Evolutionary conservation across 2,329 filamentous ascomycete genomes (phyloP).

Genomic region (Fusarium mexicanum): DNA sequence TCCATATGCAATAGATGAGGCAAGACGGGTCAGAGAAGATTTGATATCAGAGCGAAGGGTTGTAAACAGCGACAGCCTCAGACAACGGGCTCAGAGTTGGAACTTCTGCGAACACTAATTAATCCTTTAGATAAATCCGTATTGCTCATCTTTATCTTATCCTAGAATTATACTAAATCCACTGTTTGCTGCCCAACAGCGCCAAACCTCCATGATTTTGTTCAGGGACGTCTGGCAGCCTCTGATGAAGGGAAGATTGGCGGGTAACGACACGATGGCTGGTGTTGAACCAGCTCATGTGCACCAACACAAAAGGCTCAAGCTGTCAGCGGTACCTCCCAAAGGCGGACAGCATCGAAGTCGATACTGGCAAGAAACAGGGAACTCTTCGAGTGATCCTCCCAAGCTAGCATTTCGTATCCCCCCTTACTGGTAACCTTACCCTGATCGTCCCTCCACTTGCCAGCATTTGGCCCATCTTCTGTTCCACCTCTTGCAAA

Average conservation of each 20-base stretch:
- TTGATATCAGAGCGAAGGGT: slow-evolving; percentile 16
- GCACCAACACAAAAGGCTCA: not conserved
- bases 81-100: not conserved
- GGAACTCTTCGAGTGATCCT: not conserved
- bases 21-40: slow-evolving; percentile 3
- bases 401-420: slow-evolving; percentile 16
- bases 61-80: not conserved
- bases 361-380: slow-evolving; percentile 13
- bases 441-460: slow-evolving; percentile 18
- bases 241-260: not conserved
- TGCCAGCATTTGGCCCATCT: not conserved
- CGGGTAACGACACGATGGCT: no score
- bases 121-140: not conserved
- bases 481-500: slow-evolving; percentile 24
- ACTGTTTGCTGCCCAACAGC: no score
- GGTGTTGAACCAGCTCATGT: not conserved
- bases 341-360: slow-evolving; percentile 20
- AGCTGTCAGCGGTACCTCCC: slow-evolving; percentile 14
- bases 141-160: no score
- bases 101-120: not conserved
- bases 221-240: not conserved
- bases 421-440: slow-evolving; percentile 12
- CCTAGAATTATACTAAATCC: not conserved
- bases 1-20: slow-evolving; percentile 11
- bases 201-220: not conserved